Conservation (phyloP, 257 asterid species). For the Nicotiana tomentosiformis region DNA sequence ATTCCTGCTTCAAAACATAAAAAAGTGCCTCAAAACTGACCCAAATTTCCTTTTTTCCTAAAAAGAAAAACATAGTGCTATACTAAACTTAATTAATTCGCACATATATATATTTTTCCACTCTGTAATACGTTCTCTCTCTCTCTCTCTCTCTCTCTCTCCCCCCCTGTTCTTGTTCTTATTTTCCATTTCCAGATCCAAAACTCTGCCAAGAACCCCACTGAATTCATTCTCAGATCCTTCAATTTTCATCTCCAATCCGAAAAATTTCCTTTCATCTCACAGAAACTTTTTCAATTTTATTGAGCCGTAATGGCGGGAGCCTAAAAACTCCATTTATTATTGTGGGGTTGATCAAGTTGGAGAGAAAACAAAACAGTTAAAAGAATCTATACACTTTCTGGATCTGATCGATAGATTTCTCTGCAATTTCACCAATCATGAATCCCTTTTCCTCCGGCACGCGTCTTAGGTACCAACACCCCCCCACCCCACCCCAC, state of each 20-base stretch:
- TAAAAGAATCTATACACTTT: constrained; percentile 4
- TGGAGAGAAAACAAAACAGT: not conserved
- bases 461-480: constrained; percentile 71
- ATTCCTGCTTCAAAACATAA: too few relatives aligned
- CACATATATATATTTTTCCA: not conserved
- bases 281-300: not conserved
- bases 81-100: not conserved
- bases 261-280: not conserved
- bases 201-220: constrained; percentile 9
- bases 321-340: not conserved
- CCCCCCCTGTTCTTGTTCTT: not conserved
- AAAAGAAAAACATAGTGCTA: too few relatives aligned
- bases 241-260: not conserved
- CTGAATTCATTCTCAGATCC: not conserved
- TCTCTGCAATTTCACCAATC: constrained; percentile 54
- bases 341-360: not conserved
- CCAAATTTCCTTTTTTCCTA: too few relatives aligned
- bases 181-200: constrained; percentile 1
- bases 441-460: constrained; percentile 92
- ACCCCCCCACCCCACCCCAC: not conserved
- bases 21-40: too few relatives aligned
- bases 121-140: not conserved
- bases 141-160: not conserved
- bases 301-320: not conserved
- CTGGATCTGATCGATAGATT: constrained; percentile 60